Evolutionary conservation across 805 yeast species (phyloP), one percentile per base, ranked within the genome.

Genomic region (Jamesozyma jinghongensis): DNA sequence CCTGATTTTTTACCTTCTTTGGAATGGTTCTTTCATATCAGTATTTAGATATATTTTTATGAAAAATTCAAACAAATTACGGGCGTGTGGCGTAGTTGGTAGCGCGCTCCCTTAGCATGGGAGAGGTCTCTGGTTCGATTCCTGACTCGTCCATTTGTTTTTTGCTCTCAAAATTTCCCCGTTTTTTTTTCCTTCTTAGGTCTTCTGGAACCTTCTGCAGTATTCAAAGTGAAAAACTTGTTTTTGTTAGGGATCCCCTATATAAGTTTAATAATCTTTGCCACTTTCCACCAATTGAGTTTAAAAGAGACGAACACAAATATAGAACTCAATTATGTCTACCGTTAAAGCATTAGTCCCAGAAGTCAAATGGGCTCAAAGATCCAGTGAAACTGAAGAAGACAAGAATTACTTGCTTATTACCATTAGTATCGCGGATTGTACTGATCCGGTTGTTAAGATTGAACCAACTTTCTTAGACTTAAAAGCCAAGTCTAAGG

Each of bases 281-380:
- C 13, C 20, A 31, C 34, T 17, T 31, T 14, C 16, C 6, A 16
- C 20, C 6, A 18, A 13, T 31, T 31, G 13, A 14, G 8, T 6
- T 6, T 18, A 31, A 14, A 4, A 16, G 34, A 31, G 14, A 7
- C 19, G 16, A 31, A 31, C n/a, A 19, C 27, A 3, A 16, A 35
- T 17, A 20, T n/a, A 22, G 29, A 34, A 32, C 19, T 19, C 13
- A 20, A 12, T 7, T 1, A 39, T 39, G 42, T 39, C 42, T 17
- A 27, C 35, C 22, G 34, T 38, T n/a, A 45, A 40, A 37, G 40
- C 38, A 19, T 44, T 56, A 38, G 54, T 54, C 40, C 76, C 80
- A 36, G 67, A 65, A 69, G 90, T 85, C 32, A 70, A 79, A 59
- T 90, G 98, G 98, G 97, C 98, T 11, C 98, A 90, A 70, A 85